phyloP scores from a whole-genome alignment of 805 yeast genomes.

The Clavispora vitiphila region DNA sequence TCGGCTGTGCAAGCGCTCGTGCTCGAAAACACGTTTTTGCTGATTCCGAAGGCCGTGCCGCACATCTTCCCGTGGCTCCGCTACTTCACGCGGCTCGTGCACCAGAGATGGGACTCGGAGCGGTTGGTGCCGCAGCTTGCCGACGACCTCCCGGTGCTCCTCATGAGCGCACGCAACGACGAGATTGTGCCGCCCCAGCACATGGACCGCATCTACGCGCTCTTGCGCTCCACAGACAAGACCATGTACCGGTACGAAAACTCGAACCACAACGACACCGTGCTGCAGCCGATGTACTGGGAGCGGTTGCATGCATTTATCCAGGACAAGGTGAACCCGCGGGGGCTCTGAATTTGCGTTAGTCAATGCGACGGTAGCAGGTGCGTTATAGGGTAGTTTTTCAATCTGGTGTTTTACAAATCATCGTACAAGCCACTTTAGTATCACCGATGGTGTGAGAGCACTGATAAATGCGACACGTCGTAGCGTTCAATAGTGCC shows the following conservation, averaged over 20 bases:
- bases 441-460: too few relatives aligned
- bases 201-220: constrained; percentile 57
- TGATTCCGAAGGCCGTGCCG: constrained; percentile 65
- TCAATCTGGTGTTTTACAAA: too few relatives aligned
- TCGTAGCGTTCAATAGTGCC: too few relatives aligned
- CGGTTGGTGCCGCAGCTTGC: constrained; percentile 49
- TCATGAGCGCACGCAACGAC: constrained; percentile 70
- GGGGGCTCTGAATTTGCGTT: too few relatives aligned
- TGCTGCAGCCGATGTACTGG: constrained; percentile 76
- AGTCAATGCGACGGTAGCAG: too few relatives aligned
- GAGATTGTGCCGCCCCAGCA: constrained; percentile 91
- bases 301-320: constrained; percentile 57
- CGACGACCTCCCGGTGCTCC: constrained; percentile 55
- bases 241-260: constrained; percentile 48
- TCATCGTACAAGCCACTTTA: too few relatives aligned
- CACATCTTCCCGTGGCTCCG: constrained; percentile 67
- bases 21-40: constrained; percentile 81
- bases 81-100: constrained; percentile 56
- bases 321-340: constrained; percentile 37
- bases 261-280: constrained; percentile 82
- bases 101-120: constrained; percentile 83
- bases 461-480: too few relatives aligned
- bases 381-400: too few relatives aligned
- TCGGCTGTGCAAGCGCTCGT: constrained; percentile 56
- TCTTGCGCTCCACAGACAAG: constrained; percentile 49